These are phyloP conservation scores for Pholiota conissans DNA, from an alignment of 768 basidiomycete species.

Conservation along the genomic window DNA sequence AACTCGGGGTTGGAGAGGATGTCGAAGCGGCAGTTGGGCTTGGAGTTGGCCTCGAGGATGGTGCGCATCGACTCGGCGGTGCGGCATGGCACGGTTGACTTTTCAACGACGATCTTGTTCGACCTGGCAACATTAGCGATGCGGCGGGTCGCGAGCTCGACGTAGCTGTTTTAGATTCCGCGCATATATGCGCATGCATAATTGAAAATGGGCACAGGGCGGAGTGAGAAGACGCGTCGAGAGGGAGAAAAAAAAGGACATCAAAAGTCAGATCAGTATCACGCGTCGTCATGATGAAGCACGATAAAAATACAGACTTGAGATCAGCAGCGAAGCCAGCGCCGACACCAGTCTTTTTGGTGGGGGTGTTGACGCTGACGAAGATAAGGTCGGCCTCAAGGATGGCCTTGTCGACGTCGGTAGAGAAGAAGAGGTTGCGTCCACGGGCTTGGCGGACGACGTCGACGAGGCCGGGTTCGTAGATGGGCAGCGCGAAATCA, in stretches of 20 bases:
- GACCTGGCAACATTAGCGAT: conserved; percentile 90
- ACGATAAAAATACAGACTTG: conserved; percentile 60
- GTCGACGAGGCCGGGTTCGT: conserved; percentile 93
- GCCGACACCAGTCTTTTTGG: conserved; percentile 97
- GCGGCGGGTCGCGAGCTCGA: conserved; percentile 94
- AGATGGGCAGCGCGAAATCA: conserved; percentile 88
- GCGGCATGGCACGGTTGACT: conserved; percentile 98
- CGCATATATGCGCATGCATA: neutral
- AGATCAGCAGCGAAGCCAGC: conserved; percentile 98
- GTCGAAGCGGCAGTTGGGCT: conserved; percentile 87
- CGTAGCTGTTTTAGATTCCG: too few relatives aligned
- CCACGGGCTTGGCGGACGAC: conserved; percentile 88
- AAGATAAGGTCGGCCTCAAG: conserved; percentile 97
- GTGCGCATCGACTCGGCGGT: conserved; percentile 99
- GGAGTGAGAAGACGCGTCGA: conserved; percentile 14
- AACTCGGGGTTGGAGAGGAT: conserved; percentile 99
- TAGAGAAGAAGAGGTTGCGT: conserved; percentile 96
- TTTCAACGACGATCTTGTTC: conserved; percentile 98
- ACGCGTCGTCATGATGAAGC: conserved; percentile 8
- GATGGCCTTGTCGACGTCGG: conserved; percentile 91
- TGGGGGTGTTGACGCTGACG: conserved; percentile 98
- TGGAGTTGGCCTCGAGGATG: conserved; percentile 98
- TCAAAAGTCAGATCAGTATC: conserved; percentile 11
- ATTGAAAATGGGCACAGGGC: neutral
- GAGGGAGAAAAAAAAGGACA: conserved; percentile 8